A percentile compares a stretch with the other conserved stretches of the same genome.
These are phyloP conservation scores for Pholiota molesta DNA, from an alignment of 768 basidiomycete genomes.

Conservation along the genomic window DNA sequence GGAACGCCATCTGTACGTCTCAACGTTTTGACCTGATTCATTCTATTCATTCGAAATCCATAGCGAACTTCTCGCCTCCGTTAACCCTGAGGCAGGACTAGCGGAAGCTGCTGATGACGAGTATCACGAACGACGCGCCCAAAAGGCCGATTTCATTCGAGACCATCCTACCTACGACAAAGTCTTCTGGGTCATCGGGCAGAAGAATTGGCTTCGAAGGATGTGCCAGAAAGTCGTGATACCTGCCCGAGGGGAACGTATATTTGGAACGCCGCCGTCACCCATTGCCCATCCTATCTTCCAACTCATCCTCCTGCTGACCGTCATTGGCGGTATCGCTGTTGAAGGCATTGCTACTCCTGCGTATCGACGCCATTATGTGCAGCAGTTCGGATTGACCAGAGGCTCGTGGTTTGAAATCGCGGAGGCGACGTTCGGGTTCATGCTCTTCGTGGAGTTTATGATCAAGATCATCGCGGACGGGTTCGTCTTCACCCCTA, in stretches of 20 bases:
- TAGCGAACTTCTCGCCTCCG: constrained; percentile 71
- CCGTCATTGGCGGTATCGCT: constrained; percentile 81
- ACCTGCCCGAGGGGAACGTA: constrained; percentile 83
- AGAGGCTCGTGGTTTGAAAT: constrained; percentile 88
- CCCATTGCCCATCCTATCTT: constrained; percentile 70
- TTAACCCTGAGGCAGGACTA: constrained; percentile 54
- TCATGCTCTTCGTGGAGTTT: constrained; percentile 79
- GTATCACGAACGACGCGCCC: constrained; percentile 68
- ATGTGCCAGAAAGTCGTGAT: constrained; percentile 83
- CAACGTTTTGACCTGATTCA: neutral
- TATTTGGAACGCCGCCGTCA: constrained; percentile 77
- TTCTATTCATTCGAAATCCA: constrained; percentile 1
- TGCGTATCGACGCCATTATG: constrained; percentile 76
- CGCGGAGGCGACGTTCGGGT: constrained; percentile 71
- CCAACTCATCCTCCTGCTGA: constrained; percentile 70
- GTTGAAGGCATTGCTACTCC: constrained; percentile 87
- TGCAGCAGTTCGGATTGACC: constrained; percentile 54
- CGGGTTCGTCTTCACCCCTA: constrained; percentile 88
- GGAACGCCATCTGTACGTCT: constrained; percentile 71
- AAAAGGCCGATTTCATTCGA: constrained; percentile 85
- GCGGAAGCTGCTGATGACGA: constrained; percentile 64
- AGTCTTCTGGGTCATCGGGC: constrained; percentile 87
- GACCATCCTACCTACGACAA: constrained; percentile 90
- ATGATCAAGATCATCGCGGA: constrained; percentile 91
- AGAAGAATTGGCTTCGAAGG: constrained; percentile 71